Evolutionary conservation across 208 protist species (phyloP).

Genomic region (Porcisia hertigi): DNA sequence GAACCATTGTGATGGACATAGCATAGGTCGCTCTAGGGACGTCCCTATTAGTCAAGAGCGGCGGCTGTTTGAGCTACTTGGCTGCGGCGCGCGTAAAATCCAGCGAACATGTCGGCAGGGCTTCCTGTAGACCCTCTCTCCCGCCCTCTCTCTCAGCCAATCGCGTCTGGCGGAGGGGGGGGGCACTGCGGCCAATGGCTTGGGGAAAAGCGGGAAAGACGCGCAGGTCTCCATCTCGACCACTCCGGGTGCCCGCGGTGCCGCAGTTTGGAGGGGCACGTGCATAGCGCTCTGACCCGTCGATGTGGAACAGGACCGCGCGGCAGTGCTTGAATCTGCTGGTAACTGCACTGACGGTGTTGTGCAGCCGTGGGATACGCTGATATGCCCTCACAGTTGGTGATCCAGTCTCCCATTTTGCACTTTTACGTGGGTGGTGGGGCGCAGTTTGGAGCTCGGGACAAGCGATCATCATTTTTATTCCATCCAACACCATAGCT

Average conservation of each 20-base stretch:
- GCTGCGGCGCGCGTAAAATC: no score
- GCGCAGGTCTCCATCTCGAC: neutral
- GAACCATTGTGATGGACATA: no score
- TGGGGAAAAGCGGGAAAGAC: slow-evolving; percentile 17
- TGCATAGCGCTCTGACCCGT: slow-evolving; percentile 17
- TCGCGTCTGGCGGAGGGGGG: neutral
- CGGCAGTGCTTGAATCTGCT: slow-evolving; percentile 17
- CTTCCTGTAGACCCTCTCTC: no score
- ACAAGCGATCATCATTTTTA: slow-evolving; percentile 53
- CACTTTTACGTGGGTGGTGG: slow-evolving; percentile 28
- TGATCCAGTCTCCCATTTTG: slow-evolving; percentile 36
- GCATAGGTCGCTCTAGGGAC: no score
- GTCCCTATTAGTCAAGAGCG: no score
- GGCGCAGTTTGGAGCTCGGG: slow-evolving; percentile 51
- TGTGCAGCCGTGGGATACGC: slow-evolving; percentile 34
- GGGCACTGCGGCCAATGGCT: neutral
- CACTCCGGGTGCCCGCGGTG: slow-evolving; percentile 1
- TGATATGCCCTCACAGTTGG: slow-evolving; percentile 24
- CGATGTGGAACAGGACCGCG: slow-evolving; percentile 22
- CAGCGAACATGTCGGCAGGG: no score
- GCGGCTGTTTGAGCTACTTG: no score
- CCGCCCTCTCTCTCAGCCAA: neutral
- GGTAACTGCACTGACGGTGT: slow-evolving; percentile 28
- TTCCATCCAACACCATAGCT: slow-evolving; percentile 38
- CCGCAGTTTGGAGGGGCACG: slow-evolving; percentile 8